Conservation (phyloP, 148 eudicot species). For the Rhododendron williamsianum region DNA sequence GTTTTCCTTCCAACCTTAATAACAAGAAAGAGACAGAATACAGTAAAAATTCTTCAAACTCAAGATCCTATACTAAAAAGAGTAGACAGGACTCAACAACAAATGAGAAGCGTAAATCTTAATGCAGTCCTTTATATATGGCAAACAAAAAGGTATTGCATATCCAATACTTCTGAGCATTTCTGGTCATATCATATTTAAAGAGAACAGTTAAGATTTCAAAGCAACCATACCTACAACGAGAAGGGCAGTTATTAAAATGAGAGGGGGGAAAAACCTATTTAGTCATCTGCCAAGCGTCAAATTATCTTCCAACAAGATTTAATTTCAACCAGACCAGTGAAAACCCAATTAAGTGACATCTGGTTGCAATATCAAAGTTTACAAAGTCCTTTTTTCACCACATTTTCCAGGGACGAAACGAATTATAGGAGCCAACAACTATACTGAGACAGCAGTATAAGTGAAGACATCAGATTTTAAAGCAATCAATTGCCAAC, state of each 20-base stretch:
- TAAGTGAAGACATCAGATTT: neutral
- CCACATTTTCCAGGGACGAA: neutral
- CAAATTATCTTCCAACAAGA: neutral
- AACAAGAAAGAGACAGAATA: neutral
- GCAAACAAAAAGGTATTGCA: neutral
- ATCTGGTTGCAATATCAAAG: neutral
- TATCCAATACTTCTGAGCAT: neutral
- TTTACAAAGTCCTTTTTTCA: neutral
- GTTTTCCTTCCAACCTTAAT: conserved; percentile 73
- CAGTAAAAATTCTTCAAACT: neutral
- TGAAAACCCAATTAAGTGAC: neutral
- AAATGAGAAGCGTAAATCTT: neutral
- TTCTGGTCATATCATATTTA: neutral
- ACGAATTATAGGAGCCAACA: neutral
- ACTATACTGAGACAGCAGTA: neutral
- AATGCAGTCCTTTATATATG: neutral
- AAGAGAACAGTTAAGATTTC: neutral
- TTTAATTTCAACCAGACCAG: neutral
- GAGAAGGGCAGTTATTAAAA: neutral
- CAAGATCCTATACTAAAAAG: neutral
- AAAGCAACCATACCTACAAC: neutral
- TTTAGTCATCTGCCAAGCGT: neutral
- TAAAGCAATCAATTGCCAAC: neutral
- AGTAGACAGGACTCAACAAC: neutral
- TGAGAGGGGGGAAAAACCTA: neutral